Base-by-base conservation (phyloP, 2,329 filamentous ascomycete genomes). In the Diaporthe ampelina region DNA sequence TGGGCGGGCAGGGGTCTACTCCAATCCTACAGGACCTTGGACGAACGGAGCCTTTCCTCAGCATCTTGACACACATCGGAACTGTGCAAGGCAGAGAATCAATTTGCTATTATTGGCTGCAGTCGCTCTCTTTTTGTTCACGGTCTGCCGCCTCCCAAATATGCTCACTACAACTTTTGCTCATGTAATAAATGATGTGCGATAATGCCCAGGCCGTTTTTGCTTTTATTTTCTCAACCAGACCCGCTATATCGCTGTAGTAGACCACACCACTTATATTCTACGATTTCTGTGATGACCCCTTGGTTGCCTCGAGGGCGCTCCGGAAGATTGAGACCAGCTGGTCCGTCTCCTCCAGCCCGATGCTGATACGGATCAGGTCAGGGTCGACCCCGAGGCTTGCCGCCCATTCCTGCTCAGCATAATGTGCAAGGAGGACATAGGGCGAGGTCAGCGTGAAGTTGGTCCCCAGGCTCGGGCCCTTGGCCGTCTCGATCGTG, bases 371-470 rank as follows among this genome's bases (percentile, higher is more conserved):
- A 56, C 97, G 90, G 63, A 98, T 89, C 73, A 99, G 84, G 81
- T 94, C 90, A 1, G 91, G 90, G 72, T 97, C 93, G 4, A 98
- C 94, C 0, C 95, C 95, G 81, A 93, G 96, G 75, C 92, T 87
- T 35, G 89, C 91, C 57, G 94, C 94, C 97, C 97, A 99, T n/a
- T 95, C 92, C 56, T 98, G 83, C 86, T 99, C 97, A 59, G 90
- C 88, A 80, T 97, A 99, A 83, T 99, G 97, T 6, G 97, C 97
- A 43, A 99, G 84, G 45, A 99, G 86, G 29, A 97, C 95, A 82
- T 98, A 99, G 0, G 97, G 97, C 65, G 93, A 97, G 73, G 93
- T 93, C 50, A 99, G 86, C 0, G 97, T 98, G 82, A 99, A 99
- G 83, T 99, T 99, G 0, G 97, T 98, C 2, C 97, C 97, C 67